Base-by-base conservation (phyloP, 306 rosid species). In the Gleditsia sinensis region DNA sequence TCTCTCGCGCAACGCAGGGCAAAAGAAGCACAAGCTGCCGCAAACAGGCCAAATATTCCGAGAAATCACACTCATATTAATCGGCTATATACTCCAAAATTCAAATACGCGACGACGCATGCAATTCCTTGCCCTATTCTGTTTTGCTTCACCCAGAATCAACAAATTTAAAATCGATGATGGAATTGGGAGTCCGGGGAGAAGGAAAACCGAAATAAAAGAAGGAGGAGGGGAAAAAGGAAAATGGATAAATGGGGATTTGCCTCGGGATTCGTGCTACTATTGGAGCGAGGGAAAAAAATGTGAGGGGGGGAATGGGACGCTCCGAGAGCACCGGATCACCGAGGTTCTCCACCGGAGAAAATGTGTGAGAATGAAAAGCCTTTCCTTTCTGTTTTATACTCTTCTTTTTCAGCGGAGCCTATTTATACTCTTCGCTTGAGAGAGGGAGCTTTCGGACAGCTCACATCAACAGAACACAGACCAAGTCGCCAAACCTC, bases 31-130 rank as follows among this genome's bases (percentile, higher is more conserved):
- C 37, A 90, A 78, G 53, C 90, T 90, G 3, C 90, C 97, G 72
- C 97, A 92, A 19, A 86, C 88, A 1, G 97, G 96, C 83, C 86
- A 85, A 4, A 92, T 83, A 46, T 92, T 89, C 4, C 97, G 81
- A 4, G 96, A 90, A 32, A 92, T 84, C 75, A 83, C 83, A 51
- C 89, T 88, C 96, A 89, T 87, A 1, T 2, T 67, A 7, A 1
- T 17, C 7, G 17, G 20, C 21, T 64, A 32, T 21, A 27, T n/a
- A 33, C 66, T n/a, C 45, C 24, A 14, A 8, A 59, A 32, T 32
- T 4, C 16, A 25, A 0, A 32, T n/a, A 10, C 55, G 1, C 5
- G 34, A 66, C 2, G 71, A 66, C 2, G 71, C 71, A 43, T 66
- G 36, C 71, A 66, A 66, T 43, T 23, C 13, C 70, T n/a, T n/a